Conservation (phyloP, 345 rosid species). For the Camelina neglecta region DNA sequence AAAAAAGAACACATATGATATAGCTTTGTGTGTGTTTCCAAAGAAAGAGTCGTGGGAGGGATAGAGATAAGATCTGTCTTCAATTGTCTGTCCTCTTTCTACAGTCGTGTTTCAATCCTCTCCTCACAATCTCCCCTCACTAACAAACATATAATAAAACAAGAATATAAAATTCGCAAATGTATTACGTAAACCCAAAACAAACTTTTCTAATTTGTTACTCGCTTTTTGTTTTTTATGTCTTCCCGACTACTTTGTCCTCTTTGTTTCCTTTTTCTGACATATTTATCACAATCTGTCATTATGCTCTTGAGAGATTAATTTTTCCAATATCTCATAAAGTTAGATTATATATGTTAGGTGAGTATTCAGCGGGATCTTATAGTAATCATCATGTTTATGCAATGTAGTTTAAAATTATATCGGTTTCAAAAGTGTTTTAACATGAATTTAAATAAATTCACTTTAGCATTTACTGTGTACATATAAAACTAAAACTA, state of each 20-base stretch:
- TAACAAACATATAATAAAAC: conserved; percentile 39
- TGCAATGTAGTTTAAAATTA: neutral
- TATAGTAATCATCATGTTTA: neutral
- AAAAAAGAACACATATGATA: neutral
- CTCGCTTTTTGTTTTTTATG: conserved; percentile 33
- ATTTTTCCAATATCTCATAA: neutral
- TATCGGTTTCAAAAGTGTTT: neutral
- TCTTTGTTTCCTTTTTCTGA: conserved; percentile 38
- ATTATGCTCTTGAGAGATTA: conserved; percentile 1
- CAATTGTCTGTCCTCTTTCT: conserved; percentile 35
- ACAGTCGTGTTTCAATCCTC: conserved; percentile 46
- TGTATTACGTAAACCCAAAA: conserved; percentile 41
- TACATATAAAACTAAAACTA: neutral
- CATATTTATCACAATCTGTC: conserved; percentile 38
- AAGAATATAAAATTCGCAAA: conserved; percentile 15
- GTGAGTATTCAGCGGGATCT: neutral
- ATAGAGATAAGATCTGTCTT: conserved; percentile 46
- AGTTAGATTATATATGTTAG: neutral
- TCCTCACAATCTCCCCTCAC: conserved; percentile 42
- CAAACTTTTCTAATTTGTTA: conserved; percentile 42
- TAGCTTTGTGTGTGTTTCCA: conserved; percentile 46
- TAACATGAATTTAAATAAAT: neutral
- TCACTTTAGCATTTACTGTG: neutral
- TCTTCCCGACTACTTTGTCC: conserved; percentile 32
- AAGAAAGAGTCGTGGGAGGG: conserved; percentile 46